Evolutionary conservation across 1,139 yeast genomes (phyloP).

Genomic region (Komagataea norvegica): DNA sequence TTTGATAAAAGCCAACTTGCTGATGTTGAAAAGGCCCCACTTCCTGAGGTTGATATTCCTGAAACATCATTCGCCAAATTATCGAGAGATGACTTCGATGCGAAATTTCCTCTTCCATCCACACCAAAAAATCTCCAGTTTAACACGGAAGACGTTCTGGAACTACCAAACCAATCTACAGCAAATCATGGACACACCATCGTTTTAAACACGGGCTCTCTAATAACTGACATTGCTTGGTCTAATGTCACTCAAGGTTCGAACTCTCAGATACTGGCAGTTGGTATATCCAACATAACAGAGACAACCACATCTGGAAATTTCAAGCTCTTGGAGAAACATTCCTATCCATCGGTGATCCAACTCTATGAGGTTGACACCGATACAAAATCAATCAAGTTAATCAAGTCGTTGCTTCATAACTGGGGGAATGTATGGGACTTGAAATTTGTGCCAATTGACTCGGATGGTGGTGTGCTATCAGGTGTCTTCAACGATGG

Average conservation of each 20-base stretch:
- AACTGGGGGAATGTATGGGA: constrained; percentile 51
- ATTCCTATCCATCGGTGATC: constrained; percentile 37
- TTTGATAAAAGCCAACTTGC: constrained; percentile 23
- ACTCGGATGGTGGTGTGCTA: constrained; percentile 32
- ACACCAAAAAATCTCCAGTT: constrained; percentile 15
- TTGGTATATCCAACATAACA: constrained; percentile 38
- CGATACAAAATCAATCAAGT: constrained; percentile 23
- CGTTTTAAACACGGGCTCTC: constrained; percentile 51
- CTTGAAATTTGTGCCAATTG: constrained; percentile 47
- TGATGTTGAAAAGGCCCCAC: constrained; percentile 13
- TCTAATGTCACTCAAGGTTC: constrained; percentile 27
- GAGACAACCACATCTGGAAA: constrained; percentile 29
- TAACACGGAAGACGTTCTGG: constrained; percentile 23
- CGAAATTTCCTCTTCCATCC: constrained; percentile 11
- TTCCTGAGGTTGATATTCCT: constrained; percentile 10
- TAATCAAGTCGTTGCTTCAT: constrained; percentile 37
- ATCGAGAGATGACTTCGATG: constrained; percentile 15
- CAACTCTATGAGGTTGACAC: constrained; percentile 45
- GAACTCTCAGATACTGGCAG: constrained; percentile 44
- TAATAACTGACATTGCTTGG: constrained; percentile 55
- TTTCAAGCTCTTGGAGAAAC: constrained; percentile 35
- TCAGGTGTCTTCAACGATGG: constrained; percentile 65
- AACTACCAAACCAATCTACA: constrained; percentile 18
- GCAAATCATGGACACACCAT: constrained; percentile 27
- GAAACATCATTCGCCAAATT: constrained; percentile 8